Evolutionary conservation across 2,329 filamentous ascomycete genomes (phyloP), one percentile per base, ranked within the genome.

Genomic region (Penicillium sp.): DNA sequence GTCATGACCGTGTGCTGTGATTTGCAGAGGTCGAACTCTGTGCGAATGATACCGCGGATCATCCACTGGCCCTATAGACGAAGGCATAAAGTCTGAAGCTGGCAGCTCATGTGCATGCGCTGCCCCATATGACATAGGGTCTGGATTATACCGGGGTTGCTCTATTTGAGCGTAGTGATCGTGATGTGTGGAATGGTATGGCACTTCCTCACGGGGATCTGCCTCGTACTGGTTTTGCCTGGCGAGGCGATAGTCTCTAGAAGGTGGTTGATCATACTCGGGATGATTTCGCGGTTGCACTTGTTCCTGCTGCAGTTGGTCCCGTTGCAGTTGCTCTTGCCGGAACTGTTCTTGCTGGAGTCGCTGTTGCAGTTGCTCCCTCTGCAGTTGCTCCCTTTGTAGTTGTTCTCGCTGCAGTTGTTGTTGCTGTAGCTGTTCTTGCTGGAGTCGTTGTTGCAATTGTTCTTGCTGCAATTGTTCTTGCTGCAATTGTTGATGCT

Each of bases 11-110:
- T 61, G 65, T 43, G 59, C 53, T 5, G 61, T 50, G n/a, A 64
- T 60, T 18, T 66, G 70, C 20, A 67, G 58, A 10, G 65, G 62
- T 24, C 64, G 67, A 18, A 55, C 59, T 8, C 59, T 66, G 52
- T 66, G 72, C 46, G 59, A 56, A 16, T 61, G 65, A 55, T 69
- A 66, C 34, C 63, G 61, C n/a, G 29, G 51, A 18, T 66, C 64
- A 45, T 69, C 66, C 11, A 53, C 45, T 14, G 55, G 55, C 11
- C 56, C 60, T 7, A 54, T 65, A 11, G 65, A 58, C 32, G 38
- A 53, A 22, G 57, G 44, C 2, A 58, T 56, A 18, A 59, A 67
- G 10, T 69, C 63, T 14, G 64, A 34, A 4, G 57, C 55, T 8
- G 63, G 56, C 10, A 58, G 57, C 10, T 63, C 62, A 34, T 68